A percentile compares a stretch with the other conserved stretches of the same genome.
phyloP scores from a whole-genome alignment of 345 rosid genomes.

The Gossypium longicalyx region DNA sequence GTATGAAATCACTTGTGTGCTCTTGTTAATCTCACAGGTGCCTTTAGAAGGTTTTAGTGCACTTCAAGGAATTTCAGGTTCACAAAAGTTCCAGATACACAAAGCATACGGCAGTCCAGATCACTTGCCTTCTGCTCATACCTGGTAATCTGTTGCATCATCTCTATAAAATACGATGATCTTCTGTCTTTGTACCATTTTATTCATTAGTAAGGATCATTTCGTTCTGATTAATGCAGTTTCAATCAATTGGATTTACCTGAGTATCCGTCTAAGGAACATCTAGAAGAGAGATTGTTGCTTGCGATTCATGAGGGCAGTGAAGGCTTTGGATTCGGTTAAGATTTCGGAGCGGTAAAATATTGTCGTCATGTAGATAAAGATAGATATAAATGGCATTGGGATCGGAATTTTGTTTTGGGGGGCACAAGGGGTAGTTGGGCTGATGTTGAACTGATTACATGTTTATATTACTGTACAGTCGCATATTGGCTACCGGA shows the following conservation, averaged over 20 bases:
- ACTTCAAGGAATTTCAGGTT: slow-evolving; percentile 93
- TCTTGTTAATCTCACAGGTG: slow-evolving; percentile 41
- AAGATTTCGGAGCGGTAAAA: slow-evolving; percentile 6
- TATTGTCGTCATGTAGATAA: slow-evolving; percentile 29
- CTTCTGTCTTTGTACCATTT: not conserved
- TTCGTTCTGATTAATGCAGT: slow-evolving; percentile 39
- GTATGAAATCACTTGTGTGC: not conserved
- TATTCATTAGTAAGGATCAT: not conserved
- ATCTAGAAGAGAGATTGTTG: slow-evolving; percentile 78
- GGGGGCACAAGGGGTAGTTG: slow-evolving; percentile 3
- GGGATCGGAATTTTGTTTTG: not conserved
- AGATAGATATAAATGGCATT: not conserved
- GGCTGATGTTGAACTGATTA: slow-evolving; percentile 22
- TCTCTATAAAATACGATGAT: no score
- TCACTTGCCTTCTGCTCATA: slow-evolving; percentile 96
- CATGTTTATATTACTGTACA: slow-evolving; percentile 48
- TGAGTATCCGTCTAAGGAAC: slow-evolving; percentile 89
- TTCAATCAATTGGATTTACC: slow-evolving; percentile 97
- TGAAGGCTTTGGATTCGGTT: slow-evolving; percentile 97
- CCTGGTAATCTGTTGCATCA: slow-evolving; percentile 47
- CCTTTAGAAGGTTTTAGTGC: slow-evolving; percentile 96
- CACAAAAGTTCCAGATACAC: slow-evolving; percentile 97
- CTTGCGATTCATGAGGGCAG: slow-evolving; percentile 95
- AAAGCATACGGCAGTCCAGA: slow-evolving; percentile 90
- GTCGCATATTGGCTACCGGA: slow-evolving; percentile 43